Evolutionary conservation across 2,329 filamentous ascomycete genomes (phyloP), one percentile per base, ranked within the genome.

Genomic region (Ceratocystiopsis minuta): DNA sequence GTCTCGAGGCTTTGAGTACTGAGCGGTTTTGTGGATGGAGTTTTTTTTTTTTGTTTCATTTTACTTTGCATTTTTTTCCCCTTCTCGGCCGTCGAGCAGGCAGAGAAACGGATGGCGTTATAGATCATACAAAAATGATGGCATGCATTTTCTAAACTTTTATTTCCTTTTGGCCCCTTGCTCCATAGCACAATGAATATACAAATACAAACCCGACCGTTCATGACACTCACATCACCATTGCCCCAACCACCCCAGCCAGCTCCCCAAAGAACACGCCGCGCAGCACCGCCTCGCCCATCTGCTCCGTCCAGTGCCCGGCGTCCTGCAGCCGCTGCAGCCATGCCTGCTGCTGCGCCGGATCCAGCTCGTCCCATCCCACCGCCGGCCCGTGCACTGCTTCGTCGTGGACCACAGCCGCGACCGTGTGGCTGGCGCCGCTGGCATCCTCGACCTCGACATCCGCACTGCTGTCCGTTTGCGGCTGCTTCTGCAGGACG

Each of bases 181-280:
- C 20, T 20, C 4, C 20, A 20, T 20, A 20, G 20, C 20, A 20
- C 20, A 28, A 28, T 20, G 20, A 28, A 28, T 10, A 28, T 28
- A 28, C 24, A 28, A 28, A 28, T 28, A 28, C 24, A 28, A 10
- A 28, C 24, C 4, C 2, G 24, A 10, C 20, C 20, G 20, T 4
- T 20, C 24, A 28, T 6, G 5, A 6, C 11, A 10, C 24, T 28
- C 24, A 28, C 24, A 28, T 28, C 32, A 72, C 61, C 38, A 67
- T 63, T 28, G 60, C 62, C 6, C 74, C 70, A 15, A 81, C 72
- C 40, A 67, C 61, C 2, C 72, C 78, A 1, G 71, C 80, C 48
- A 83, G 65, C 59, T 85, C 72, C 16, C 76, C 72, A 59, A 92
- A 92, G 47, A 92, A 62, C 31, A 92, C 71, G 3, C 82, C 80